Base-by-base conservation (phyloP, 805 yeast species). In the Wickerhamiella qilinensis region DNA sequence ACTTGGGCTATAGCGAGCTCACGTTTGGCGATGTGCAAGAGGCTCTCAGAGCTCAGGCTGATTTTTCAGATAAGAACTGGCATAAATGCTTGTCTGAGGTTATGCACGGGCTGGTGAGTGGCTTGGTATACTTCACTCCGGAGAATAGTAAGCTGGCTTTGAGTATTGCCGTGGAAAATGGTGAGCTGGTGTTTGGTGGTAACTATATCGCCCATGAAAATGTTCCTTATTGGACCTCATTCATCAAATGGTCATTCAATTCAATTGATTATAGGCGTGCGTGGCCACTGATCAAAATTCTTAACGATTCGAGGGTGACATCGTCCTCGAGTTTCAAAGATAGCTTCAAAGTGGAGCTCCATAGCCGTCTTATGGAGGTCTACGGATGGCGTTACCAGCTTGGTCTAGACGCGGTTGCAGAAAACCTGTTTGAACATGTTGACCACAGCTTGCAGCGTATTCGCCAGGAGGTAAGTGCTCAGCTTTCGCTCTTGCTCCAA, bases 11-110 rank as follows among this genome's bases (percentile, higher is more conserved):
- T 8, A 56, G 68, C 3, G 46, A 58, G 2, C 46, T 80, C 15
- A 46, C 60, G 0, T 64, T 73, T 38, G 61, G 60, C 1, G 82
- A 81, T 5, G 48, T 81, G 7, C 51, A 78, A 19, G 65, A 60
- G 0, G 46, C 75, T 1, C 58, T 79, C 16, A 58, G 59, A 4
- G 64, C 60, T 2, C 52, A 67, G 6, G 82, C 77, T 50, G 69
- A 70, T 12, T 63, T 67, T 21, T 76, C 73, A 41, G 94, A 84
- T 41, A 79, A 77, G 48, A 71, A 83, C 14, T 62, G 79, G 2
- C 93, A 86, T 52, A 74, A 91, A 21, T 75, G 78, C 9, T 64
- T 69, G 1, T 72, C 83, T 40, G 96, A 86, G 54, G 54, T 82
- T 2, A 9, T 28, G 4, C 37, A 36, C 16, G 54, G 46, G 2